Percentiles rank a stretch among this genome's conserved stretches.
phyloP scores from a whole-genome alignment of 2,329 filamentous ascomycete species.

The Diaporthe sp. region DNA sequence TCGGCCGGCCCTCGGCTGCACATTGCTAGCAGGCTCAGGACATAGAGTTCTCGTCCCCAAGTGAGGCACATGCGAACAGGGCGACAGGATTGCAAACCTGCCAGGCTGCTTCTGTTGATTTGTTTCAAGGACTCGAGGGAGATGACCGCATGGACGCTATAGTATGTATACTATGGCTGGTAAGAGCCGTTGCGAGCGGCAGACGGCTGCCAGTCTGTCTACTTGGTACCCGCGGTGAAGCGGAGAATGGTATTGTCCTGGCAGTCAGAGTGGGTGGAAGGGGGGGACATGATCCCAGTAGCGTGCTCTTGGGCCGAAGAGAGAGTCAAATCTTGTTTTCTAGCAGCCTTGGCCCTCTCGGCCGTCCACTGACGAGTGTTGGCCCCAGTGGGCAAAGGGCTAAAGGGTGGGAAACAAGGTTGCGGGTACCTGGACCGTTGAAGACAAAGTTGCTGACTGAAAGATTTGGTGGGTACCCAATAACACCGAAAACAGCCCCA shows the following conservation, averaged over 20 bases:
- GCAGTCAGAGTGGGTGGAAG: not conserved
- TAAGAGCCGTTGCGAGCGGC: conserved; percentile 16
- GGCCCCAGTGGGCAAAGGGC: conserved; percentile 35
- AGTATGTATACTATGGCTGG: conserved; percentile 18
- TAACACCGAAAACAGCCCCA: conserved; percentile 24
- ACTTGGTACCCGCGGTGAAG: not conserved
- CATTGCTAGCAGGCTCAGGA: not conserved
- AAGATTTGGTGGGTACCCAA: conserved; percentile 18
- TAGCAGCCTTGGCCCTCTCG: conserved; percentile 20
- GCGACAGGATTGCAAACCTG: not conserved
- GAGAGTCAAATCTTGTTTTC: conserved; percentile 35
- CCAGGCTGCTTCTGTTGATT: conserved; percentile 10
- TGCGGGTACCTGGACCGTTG: conserved; percentile 31
- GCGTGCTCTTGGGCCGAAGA: not conserved
- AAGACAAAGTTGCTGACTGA: conserved; percentile 19
- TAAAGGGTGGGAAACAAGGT: conserved; percentile 34
- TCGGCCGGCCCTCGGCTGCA: not conserved
- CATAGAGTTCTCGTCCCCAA: not conserved
- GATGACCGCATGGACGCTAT: conserved; percentile 28
- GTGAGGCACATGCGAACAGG: not conserved
- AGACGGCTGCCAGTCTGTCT: conserved; percentile 5
- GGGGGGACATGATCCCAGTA: conserved; percentile 11
- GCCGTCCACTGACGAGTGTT: conserved; percentile 1
- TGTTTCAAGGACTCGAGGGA: conserved; percentile 17
- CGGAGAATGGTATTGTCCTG: conserved; percentile 13